Percentiles rank a stretch among this genome's conserved stretches.
Conservation (phyloP, 2,329 filamentous ascomycete genomes). For the Aspergillus tamarii region DNA sequence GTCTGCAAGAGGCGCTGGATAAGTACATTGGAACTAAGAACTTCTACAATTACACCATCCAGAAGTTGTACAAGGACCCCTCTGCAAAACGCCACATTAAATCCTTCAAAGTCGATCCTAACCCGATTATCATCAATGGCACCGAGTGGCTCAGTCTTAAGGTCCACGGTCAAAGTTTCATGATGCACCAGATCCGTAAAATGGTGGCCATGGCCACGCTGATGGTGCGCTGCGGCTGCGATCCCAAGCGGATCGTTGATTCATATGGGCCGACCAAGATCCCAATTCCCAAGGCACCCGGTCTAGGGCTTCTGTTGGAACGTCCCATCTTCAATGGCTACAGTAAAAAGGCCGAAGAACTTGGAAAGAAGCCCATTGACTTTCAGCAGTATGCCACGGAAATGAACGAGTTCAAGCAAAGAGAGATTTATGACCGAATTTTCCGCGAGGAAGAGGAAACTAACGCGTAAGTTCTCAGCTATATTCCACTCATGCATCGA, state of each 20-base stretch:
- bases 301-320: slow-evolving; percentile 84
- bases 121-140: slow-evolving; percentile 81
- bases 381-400: slow-evolving; percentile 77
- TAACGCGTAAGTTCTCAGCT: slow-evolving; percentile 69
- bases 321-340: slow-evolving; percentile 89
- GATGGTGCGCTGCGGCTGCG: slow-evolving; percentile 80
- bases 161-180: slow-evolving; percentile 97
- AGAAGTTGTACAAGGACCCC: slow-evolving; percentile 78
- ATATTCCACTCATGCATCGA: slow-evolving; percentile 1
- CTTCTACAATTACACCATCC: slow-evolving; percentile 97
- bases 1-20: slow-evolving; percentile 74
- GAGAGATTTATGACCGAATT: slow-evolving; percentile 88
- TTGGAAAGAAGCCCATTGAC: slow-evolving; percentile 68
- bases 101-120: slow-evolving; percentile 77
- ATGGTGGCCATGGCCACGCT: slow-evolving; percentile 95
- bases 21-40: slow-evolving; percentile 83
- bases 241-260: slow-evolving; percentile 69
- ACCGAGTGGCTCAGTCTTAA: slow-evolving; percentile 96
- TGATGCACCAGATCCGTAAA: slow-evolving; percentile 99
- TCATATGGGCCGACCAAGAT: slow-evolving; percentile 74
- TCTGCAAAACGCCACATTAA: slow-evolving; percentile 90
- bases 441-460: slow-evolving; percentile 87
- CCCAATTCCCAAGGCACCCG: slow-evolving; percentile 91
- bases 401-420: slow-evolving; percentile 86
- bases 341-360: slow-evolving; percentile 68